Conservation (phyloP, 305 asterid genomes). For the Solanum hybrid region DNA sequence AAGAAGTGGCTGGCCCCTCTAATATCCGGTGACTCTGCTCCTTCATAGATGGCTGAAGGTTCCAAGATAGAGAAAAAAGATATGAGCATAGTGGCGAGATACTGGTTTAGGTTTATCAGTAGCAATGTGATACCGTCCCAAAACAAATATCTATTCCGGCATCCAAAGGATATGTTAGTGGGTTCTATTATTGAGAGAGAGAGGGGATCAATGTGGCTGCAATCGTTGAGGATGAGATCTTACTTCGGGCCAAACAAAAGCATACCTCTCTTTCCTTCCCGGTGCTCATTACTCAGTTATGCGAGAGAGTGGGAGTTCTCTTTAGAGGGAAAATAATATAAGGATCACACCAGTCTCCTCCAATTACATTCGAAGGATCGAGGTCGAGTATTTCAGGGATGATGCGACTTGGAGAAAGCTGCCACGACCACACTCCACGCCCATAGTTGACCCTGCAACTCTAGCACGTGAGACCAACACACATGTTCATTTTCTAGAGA, state of each 20-base stretch:
- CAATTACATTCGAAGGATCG: no score
- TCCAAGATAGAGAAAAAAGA: no score
- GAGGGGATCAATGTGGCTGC: not conserved
- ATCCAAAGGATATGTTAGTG: not conserved
- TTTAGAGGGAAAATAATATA: not conserved
- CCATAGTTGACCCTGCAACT: not conserved
- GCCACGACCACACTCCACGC: not conserved
- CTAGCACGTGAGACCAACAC: not conserved
- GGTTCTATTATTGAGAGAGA: no score
- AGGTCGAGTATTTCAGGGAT: no score
- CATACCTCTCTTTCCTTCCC: not conserved
- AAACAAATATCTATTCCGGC: no score
- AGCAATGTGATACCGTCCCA: not conserved
- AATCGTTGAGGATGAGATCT: not conserved
- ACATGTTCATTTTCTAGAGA: fast-evolving
- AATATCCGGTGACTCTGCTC: no score
- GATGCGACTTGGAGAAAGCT: no score
- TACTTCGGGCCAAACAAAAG: not conserved
- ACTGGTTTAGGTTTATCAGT: not conserved
- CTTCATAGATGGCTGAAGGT: not conserved
- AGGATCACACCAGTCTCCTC: not conserved
- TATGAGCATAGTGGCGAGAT: not conserved
- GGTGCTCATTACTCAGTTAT: not conserved
- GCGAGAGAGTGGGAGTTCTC: not conserved
- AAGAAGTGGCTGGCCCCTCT: not conserved